Evolutionary conservation across 495 filamentous ascomycete species (phyloP).

Genomic region (Xylaria bambusicola): DNA sequence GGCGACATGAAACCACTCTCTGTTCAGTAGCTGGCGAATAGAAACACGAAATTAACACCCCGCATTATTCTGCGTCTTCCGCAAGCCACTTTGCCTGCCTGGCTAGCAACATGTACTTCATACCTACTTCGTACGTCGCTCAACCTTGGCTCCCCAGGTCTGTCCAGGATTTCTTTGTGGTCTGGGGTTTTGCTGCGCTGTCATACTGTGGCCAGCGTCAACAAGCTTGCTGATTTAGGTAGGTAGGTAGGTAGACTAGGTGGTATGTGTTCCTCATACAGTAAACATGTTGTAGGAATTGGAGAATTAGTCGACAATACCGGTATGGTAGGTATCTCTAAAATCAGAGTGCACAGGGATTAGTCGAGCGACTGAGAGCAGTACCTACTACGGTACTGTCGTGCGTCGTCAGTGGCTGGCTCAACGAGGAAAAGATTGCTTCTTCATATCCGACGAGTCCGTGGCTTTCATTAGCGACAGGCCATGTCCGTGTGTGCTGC

Average conservation of each 20-base stretch:
- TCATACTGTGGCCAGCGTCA: neutral
- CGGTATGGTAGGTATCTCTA: too few relatives aligned
- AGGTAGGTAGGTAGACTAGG: neutral
- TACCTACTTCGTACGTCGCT: too few relatives aligned
- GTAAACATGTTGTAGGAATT: too few relatives aligned
- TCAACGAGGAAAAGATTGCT: neutral
- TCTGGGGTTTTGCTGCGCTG: too few relatives aligned
- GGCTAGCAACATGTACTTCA: too few relatives aligned
- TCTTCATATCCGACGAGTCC: too few relatives aligned
- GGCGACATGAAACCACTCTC: neutral
- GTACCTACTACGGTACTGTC: too few relatives aligned
- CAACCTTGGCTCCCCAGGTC: neutral
- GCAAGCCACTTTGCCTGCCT: constrained; percentile 8
- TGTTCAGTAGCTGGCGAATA: neutral
- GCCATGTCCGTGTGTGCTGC: too few relatives aligned
- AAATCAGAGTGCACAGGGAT: neutral
- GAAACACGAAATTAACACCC: constrained; percentile 6
- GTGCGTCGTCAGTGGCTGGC: neutral
- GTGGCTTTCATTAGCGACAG: too few relatives aligned
- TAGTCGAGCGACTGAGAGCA: neutral
- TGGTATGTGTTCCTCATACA: neutral
- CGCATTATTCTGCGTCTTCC: constrained; percentile 17
- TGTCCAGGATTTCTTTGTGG: neutral
- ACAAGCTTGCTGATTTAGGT: neutral
- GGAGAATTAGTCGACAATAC: too few relatives aligned